phyloP scores from a whole-genome alignment of 1,284 basidiomycete genomes.

The Macrocystidia cucumis region DNA sequence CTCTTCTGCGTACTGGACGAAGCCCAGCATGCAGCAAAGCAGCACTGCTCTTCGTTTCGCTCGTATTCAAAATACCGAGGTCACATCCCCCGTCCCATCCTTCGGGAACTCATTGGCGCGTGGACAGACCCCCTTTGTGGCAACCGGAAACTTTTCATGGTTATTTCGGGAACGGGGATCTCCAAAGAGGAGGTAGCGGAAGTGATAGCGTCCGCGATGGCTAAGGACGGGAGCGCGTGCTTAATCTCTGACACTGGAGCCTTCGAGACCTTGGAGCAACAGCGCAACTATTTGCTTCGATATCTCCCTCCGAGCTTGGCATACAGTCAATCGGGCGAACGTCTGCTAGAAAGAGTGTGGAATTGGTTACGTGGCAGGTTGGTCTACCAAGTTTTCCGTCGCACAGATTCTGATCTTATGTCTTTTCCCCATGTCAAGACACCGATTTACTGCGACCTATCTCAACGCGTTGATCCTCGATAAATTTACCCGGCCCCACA shows the following conservation, averaged over 20 bases:
- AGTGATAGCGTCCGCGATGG: slow-evolving; percentile 31
- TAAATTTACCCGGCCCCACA: slow-evolving; percentile 26
- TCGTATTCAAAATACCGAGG: slow-evolving; percentile 26
- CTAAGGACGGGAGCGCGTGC: slow-evolving; percentile 32
- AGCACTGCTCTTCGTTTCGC: slow-evolving; percentile 25
- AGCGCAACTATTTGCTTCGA: slow-evolving; percentile 23
- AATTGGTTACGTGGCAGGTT: slow-evolving; percentile 35
- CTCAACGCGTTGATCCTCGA: slow-evolving; percentile 25
- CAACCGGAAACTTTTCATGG: slow-evolving; percentile 30
- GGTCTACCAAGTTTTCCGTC: background rate
- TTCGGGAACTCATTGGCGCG: slow-evolving; percentile 30
- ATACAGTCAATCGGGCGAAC: slow-evolving; percentile 16
- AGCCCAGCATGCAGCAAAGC: slow-evolving; percentile 29
- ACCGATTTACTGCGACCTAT: slow-evolving; percentile 32
- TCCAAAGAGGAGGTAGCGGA: slow-evolving; percentile 33
- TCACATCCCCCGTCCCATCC: slow-evolving; percentile 25
- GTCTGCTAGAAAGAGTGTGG: slow-evolving; percentile 26
- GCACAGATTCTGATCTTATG: background rate
- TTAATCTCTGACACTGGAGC: slow-evolving; percentile 33
- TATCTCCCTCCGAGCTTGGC: slow-evolving; percentile 23
- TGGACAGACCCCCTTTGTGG: slow-evolving; percentile 26
- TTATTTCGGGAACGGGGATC: slow-evolving; percentile 33
- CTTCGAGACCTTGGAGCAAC: slow-evolving; percentile 22
- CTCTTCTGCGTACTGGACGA: slow-evolving; percentile 34
- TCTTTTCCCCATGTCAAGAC: slow-evolving; percentile 15